Percentiles rank a stretch among this genome's conserved stretches.
Conservation (phyloP, 2,329 filamentous ascomycete genomes). For the Penicillium freii region DNA sequence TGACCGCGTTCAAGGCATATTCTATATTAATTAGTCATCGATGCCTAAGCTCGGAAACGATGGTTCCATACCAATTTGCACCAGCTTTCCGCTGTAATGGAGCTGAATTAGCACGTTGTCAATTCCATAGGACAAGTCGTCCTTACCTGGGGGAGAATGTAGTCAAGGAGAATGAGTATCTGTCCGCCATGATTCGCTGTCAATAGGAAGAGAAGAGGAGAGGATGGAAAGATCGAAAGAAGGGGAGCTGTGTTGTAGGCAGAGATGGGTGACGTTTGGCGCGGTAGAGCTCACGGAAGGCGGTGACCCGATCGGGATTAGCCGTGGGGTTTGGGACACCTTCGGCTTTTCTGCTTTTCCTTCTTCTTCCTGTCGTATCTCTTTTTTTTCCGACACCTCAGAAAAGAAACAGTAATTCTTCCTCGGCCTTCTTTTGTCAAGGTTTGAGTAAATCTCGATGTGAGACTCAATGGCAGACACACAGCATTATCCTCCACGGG, state of each 20-base stretch:
- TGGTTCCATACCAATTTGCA: conserved; percentile 76
- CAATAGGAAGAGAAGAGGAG: conserved; percentile 15
- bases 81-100: conserved; percentile 81
- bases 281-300: conserved; percentile 26
- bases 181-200: conserved; percentile 73
- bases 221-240: conserved; percentile 15
- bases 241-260: conserved; percentile 25
- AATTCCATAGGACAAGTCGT: conserved; percentile 19
- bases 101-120: conserved; percentile 45
- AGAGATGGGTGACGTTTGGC: conserved; percentile 33
- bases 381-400: not conserved
- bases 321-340: conserved; percentile 8
- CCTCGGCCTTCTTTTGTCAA: not conserved
- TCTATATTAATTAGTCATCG: conserved; percentile 55
- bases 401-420: conserved; percentile 22
- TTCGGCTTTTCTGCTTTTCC: conserved; percentile 17
- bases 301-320: conserved; percentile 22
- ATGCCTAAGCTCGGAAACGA: not conserved
- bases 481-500: conserved; percentile 65
- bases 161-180: conserved; percentile 98
- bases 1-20: conserved; percentile 98
- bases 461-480: conserved; percentile 21
- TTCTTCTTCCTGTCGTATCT: conserved; percentile 1
- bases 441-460: conserved; percentile 5
- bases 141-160: conserved; percentile 92